Percentiles rank a stretch among this genome's conserved stretches.
phyloP scores from a whole-genome alignment of 805 yeast species.

The Myxozyma melibiosi region DNA sequence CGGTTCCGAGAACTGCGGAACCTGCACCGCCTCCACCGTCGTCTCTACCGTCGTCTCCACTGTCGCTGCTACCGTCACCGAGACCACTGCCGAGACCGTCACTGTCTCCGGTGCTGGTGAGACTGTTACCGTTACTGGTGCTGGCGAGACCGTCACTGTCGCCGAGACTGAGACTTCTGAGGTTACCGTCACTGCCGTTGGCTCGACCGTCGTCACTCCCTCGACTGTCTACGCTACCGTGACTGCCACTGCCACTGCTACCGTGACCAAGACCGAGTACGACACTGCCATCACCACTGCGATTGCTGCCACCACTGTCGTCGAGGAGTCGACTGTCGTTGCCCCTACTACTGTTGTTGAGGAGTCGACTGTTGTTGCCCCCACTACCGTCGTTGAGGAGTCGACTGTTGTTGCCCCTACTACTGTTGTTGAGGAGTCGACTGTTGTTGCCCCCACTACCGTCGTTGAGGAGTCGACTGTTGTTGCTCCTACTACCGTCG shows the following conservation, averaged over 20 bases:
- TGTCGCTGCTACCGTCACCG: conserved; percentile 7
- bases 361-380: conserved; percentile 13
- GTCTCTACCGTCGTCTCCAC: conserved; percentile 1
- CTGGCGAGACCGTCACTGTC: conserved; percentile 17
- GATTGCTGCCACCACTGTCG: conserved; percentile 20
- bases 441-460: conserved; percentile 23
- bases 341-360: conserved; percentile 11
- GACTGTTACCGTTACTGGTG: conserved; percentile 24
- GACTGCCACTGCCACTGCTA: conserved; percentile 22
- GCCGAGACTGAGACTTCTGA: conserved; percentile 20
- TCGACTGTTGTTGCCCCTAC: conserved; percentile 22
- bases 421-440: conserved; percentile 21
- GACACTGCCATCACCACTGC: conserved; percentile 23
- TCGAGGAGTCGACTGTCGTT: conserved; percentile 13
- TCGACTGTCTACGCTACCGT: conserved; percentile 24
- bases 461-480: conserved; percentile 13
- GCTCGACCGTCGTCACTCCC: conserved; percentile 24
- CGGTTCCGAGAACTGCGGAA: conserved; percentile 19
- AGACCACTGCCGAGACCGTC: conserved; percentile 23
- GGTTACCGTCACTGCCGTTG: conserved; percentile 28
- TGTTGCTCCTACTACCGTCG: conserved; percentile 22
- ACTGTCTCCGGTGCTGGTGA: conserved; percentile 10
- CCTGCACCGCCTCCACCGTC: conserved; percentile 25
- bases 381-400: conserved; percentile 15
- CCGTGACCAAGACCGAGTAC: conserved; percentile 20